These are phyloP conservation scores for Capsicum chinense DNA, from an alignment of 257 asterid genomes.

Conservation along the genomic window DNA sequence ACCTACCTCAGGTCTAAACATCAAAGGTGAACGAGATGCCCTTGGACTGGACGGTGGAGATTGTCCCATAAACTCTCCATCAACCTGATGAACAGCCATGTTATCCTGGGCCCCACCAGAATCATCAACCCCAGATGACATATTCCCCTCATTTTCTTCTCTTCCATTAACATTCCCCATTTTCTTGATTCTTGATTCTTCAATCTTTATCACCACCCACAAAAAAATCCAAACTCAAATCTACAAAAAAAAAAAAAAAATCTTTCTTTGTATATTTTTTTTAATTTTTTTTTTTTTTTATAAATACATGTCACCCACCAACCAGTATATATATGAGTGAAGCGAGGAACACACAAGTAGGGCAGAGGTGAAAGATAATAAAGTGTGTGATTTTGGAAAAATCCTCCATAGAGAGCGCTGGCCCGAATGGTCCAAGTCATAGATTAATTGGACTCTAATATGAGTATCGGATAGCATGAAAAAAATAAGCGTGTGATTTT, in stretches of 20 bases:
- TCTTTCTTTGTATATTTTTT: neutral
- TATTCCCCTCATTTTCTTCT: conserved; percentile 57
- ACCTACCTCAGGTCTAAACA: conserved; percentile 97
- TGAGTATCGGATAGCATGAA: too few relatives aligned
- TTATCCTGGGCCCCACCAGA: conserved; percentile 50
- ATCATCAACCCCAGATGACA: conserved; percentile 47
- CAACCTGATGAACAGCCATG: conserved; percentile 53
- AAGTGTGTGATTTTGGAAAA: too few relatives aligned
- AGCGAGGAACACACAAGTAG: conserved; percentile 14
- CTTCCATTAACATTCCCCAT: conserved; percentile 93
- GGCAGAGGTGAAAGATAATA: neutral
- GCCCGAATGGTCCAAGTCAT: too few relatives aligned
- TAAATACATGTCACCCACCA: conserved; percentile 8
- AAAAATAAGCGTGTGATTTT: neutral
- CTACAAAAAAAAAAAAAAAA: neutral
- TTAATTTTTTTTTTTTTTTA: neutral
- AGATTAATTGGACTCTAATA: too few relatives aligned
- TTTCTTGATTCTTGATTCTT: neutral
- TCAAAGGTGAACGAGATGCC: conserved; percentile 86
- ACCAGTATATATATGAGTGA: conserved; percentile 14
- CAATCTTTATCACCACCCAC: neutral
- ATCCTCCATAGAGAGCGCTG: too few relatives aligned
- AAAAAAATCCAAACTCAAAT: neutral
- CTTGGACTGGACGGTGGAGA: conserved; percentile 93
- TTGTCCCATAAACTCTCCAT: conserved; percentile 69